Conservation (phyloP, 345 rosid genomes). For the Brassica carinata region DNA sequence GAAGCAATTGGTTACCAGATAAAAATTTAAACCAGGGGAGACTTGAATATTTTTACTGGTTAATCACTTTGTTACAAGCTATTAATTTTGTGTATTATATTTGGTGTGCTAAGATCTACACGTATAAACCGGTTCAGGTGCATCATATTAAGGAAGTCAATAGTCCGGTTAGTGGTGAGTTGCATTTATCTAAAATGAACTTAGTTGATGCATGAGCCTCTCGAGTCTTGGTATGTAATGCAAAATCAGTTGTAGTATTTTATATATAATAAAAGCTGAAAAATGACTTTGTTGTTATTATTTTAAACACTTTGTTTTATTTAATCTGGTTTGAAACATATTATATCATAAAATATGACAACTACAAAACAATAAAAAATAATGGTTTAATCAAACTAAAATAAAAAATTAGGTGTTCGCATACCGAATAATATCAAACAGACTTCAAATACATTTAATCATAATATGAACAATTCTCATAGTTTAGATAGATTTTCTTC, state of each 20-base stretch:
- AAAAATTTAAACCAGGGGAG: slow-evolving; percentile 69
- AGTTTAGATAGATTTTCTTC: neutral
- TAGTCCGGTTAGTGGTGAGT: slow-evolving; percentile 28
- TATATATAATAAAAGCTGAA: slow-evolving; percentile 1
- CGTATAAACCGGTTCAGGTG: slow-evolving; percentile 68
- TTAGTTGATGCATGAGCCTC: slow-evolving; percentile 19
- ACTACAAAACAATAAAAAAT: neutral
- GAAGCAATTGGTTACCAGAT: slow-evolving; percentile 84
- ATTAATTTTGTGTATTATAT: slow-evolving; percentile 65
- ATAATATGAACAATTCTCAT: neutral
- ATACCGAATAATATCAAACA: neutral
- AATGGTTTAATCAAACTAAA: neutral
- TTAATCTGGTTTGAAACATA: neutral
- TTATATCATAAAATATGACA: neutral
- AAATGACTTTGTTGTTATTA: neutral
- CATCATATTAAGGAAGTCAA: slow-evolving; percentile 41
- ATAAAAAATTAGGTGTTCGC: neutral
- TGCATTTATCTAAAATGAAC: slow-evolving; percentile 22
- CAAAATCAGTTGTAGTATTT: slow-evolving; percentile 16
- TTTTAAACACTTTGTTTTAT: neutral
- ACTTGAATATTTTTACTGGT: slow-evolving; percentile 84
- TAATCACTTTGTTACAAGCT: slow-evolving; percentile 61
- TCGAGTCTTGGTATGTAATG: neutral
- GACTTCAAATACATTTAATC: neutral
- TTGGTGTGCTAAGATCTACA: slow-evolving; percentile 65